Conservation (phyloP, 306 rosid genomes). For the Trichosanthes cucumerina region DNA sequence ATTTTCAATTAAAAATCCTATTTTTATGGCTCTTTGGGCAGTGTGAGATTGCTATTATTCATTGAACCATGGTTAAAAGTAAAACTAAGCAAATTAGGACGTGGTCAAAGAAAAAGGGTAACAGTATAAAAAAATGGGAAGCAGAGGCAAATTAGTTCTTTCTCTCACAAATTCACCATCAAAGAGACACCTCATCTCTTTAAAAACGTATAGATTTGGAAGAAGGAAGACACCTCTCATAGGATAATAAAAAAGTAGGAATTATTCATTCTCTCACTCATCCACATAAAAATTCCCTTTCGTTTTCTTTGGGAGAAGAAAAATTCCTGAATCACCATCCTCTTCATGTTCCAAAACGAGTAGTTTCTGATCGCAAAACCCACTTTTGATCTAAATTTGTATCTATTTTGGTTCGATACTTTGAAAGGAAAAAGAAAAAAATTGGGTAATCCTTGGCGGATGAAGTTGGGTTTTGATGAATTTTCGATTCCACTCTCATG, state of each 20-base stretch:
- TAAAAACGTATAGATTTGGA: constrained; percentile 19
- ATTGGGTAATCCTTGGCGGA: constrained; percentile 28
- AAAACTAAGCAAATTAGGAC: background rate
- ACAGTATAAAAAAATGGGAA: background rate
- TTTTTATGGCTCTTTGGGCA: background rate
- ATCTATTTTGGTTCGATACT: constrained; percentile 9
- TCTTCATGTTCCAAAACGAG: background rate
- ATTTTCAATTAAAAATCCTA: background rate
- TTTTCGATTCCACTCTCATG: constrained; percentile 39
- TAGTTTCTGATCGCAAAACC: constrained; percentile 31
- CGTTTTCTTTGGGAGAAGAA: background rate
- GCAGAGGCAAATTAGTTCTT: background rate
- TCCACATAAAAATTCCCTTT: constrained; percentile 19
- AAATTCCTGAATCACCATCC: constrained; percentile 6
- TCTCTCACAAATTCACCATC: constrained; percentile 14
- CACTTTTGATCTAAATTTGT: constrained; percentile 35
- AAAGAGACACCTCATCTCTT: constrained; percentile 47
- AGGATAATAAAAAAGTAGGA: constrained; percentile 15
- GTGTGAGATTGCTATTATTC: background rate
- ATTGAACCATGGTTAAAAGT: background rate
- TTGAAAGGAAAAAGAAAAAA: background rate
- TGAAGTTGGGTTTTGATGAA: constrained; percentile 50
- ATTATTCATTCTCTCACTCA: constrained; percentile 26
- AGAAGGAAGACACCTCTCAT: constrained; percentile 20
- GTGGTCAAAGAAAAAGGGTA: background rate